Conservation (phyloP, 345 rosid genomes). For the Citrus glauca region DNA sequence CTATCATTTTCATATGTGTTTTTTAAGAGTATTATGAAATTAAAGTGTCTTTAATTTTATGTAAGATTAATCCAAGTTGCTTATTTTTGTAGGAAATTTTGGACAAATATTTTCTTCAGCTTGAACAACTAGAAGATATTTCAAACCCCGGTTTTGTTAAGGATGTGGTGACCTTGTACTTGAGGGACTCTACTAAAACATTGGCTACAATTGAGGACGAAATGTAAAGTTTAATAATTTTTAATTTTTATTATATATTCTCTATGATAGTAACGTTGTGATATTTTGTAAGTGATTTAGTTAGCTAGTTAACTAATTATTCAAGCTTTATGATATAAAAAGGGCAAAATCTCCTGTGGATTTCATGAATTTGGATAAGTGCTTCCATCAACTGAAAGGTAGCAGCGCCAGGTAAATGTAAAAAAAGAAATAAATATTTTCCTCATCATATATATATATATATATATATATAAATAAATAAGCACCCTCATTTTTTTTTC, state of each 20-base stretch:
- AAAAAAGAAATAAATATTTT: too few species aligned
- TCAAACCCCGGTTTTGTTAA: slow-evolving; percentile 24
- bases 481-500: too few species aligned
- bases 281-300: neutral
- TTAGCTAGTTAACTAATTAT: too few species aligned
- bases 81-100: slow-evolving; percentile 24
- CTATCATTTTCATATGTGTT: too few species aligned
- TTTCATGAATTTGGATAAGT: slow-evolving; percentile 1
- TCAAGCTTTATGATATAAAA: too few species aligned
- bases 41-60: too few species aligned
- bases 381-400: slow-evolving; percentile 22
- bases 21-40: too few species aligned
- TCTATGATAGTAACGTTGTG: neutral
- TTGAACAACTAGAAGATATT: slow-evolving; percentile 23
- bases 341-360: slow-evolving; percentile 23
- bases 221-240: slow-evolving; percentile 18
- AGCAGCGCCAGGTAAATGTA: slow-evolving; percentile 20
- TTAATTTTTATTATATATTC: too few species aligned
- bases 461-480: too few species aligned
- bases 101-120: slow-evolving; percentile 21
- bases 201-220: slow-evolving; percentile 11
- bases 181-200: slow-evolving; percentile 13
- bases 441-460: too few species aligned
- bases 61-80: too few species aligned
- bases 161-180: slow-evolving; percentile 25